Conservation (phyloP, 257 asterid species). For the Cynanchum wilfordii region DNA sequence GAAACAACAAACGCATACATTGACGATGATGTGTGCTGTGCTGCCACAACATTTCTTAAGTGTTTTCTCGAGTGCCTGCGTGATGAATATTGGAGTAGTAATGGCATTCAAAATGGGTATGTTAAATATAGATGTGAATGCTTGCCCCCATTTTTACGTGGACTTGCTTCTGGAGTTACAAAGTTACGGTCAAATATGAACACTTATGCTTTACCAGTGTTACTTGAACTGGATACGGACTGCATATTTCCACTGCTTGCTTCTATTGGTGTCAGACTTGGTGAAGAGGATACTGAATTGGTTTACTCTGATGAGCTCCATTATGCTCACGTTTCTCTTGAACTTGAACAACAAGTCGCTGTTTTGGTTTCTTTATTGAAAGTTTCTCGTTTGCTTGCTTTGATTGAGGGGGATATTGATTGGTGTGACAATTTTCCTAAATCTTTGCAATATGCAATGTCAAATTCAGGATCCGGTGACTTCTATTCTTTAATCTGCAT, state of each 20-base stretch:
- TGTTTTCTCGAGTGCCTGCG: conserved; percentile 89
- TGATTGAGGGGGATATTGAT: conserved; percentile 91
- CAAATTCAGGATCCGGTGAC: conserved; percentile 35
- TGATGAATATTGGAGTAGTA: conserved; percentile 81
- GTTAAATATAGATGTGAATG: conserved; percentile 60
- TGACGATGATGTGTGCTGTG: conserved; percentile 95
- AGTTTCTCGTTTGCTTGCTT: conserved; percentile 79
- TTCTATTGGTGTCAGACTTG: conserved; percentile 51
- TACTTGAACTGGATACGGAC: conserved; percentile 79
- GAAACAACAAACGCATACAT: conserved; percentile 68
- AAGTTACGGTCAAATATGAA: conserved; percentile 82
- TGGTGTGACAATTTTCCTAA: conserved; percentile 45
- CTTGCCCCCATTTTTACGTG: conserved; percentile 67
- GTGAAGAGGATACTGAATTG: conserved; percentile 39
- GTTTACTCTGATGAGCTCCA: conserved; percentile 40
- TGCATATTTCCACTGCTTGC: conserved; percentile 81
- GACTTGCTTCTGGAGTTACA: conserved; percentile 74
- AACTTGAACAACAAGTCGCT: conserved; percentile 67
- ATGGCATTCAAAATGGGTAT: conserved; percentile 73
- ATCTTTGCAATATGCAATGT: conserved; percentile 32
- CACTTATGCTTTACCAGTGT: conserved; percentile 79
- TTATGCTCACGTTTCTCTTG: conserved; percentile 34
- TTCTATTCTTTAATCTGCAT: conserved; percentile 44
- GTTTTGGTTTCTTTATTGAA: conserved; percentile 80
- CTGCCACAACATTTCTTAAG: conserved; percentile 75